A percentile compares a stretch with the other conserved stretches of the same genome.
phyloP scores from a whole-genome alignment of 2,329 filamentous ascomycete species.

The Talaromyces sp. region DNA sequence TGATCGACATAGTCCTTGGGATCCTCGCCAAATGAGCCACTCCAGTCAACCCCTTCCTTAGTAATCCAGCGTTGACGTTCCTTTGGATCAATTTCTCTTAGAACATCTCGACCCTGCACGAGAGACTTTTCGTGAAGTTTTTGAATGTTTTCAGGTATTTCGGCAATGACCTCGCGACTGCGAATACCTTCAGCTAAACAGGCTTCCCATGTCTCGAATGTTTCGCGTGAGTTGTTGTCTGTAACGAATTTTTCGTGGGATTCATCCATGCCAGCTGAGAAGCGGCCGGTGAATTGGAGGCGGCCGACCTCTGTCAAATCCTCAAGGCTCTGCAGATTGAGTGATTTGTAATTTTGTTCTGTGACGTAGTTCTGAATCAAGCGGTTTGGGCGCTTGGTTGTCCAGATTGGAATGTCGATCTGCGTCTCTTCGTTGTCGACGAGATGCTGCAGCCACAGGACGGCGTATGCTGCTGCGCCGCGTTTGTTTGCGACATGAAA shows the following conservation, averaged over 20 bases:
- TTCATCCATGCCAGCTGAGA: conserved; percentile 86
- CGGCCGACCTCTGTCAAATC: conserved; percentile 77
- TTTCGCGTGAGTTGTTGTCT: conserved; percentile 87
- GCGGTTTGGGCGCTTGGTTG: conserved; percentile 68
- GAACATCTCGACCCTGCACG: conserved; percentile 73
- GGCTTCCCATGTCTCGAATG: conserved; percentile 90
- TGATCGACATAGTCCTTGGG: conserved; percentile 59
- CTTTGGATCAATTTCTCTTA: conserved; percentile 64
- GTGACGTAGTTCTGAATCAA: conserved; percentile 92
- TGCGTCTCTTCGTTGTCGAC: conserved; percentile 72
- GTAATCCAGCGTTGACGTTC: conserved; percentile 74
- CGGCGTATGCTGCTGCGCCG: conserved; percentile 68
- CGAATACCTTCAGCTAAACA: conserved; percentile 86
- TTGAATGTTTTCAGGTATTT: conserved; percentile 69
- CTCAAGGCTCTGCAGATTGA: conserved; percentile 65
- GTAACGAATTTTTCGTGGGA: conserved; percentile 79
- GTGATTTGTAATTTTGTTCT: conserved; percentile 64
- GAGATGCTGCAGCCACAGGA: conserved; percentile 82
- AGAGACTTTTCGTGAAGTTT: conserved; percentile 78
- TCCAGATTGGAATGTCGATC: conserved; percentile 89
- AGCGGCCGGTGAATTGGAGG: conserved; percentile 72
- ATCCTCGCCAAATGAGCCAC: conserved; percentile 76
- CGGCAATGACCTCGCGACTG: conserved; percentile 63
- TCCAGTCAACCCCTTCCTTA: conserved; percentile 81
- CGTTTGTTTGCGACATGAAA: conserved; percentile 69